phyloP scores from a whole-genome alignment of 306 rosid genomes.

The Acacia acuminata region DNA sequence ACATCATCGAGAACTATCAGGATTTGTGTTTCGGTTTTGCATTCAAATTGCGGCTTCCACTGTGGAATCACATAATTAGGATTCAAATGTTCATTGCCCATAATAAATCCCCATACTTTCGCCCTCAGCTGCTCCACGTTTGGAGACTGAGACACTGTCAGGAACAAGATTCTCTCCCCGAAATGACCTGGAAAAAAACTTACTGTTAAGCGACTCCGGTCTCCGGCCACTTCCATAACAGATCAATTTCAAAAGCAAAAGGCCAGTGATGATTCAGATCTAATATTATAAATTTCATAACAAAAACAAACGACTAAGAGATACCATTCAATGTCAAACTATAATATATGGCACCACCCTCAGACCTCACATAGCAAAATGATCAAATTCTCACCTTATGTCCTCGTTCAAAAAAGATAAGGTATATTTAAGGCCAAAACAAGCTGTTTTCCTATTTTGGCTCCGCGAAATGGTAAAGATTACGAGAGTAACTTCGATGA shows the following conservation, averaged over 20 bases:
- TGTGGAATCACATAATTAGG: constrained; percentile 51
- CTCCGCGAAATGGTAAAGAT: neutral
- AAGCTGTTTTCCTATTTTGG: neutral
- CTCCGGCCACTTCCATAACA: neutral
- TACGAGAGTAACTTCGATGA: neutral
- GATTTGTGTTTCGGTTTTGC: constrained; percentile 36
- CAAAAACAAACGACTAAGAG: neutral
- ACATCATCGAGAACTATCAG: constrained; percentile 85
- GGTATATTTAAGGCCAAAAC: neutral
- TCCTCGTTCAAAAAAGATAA: neutral
- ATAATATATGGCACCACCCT: neutral
- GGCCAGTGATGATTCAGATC: neutral
- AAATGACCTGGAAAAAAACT: constrained; percentile 52
- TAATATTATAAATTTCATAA: neutral
- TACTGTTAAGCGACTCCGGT: neutral
- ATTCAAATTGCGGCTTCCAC: constrained; percentile 43
- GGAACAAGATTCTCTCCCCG: constrained; percentile 65
- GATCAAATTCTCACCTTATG: neutral
- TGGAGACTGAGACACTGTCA: constrained; percentile 91
- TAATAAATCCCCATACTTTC: constrained; percentile 60
- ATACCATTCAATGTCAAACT: neutral
- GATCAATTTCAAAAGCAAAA: neutral
- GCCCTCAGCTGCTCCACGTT: constrained; percentile 65
- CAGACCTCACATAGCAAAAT: neutral
- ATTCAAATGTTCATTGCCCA: constrained; percentile 52